Percentiles rank a stretch among this genome's conserved stretches.
These are phyloP conservation scores for Mycena amicta DNA, from an alignment of 768 basidiomycete genomes.

Conservation along the genomic window DNA sequence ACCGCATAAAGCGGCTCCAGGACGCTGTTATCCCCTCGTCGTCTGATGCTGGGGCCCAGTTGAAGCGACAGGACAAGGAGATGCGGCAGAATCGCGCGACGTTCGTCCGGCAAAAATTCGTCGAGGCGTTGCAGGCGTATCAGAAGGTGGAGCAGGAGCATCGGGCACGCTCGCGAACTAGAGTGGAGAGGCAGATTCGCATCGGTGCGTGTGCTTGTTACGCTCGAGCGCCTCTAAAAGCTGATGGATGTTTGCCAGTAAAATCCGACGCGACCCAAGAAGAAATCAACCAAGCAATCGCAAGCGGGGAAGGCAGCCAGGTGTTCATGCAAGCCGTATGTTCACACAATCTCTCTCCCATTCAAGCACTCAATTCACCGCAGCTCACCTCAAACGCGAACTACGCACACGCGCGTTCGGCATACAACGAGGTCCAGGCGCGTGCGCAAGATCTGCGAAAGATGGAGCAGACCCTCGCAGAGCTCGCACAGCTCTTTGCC, in stretches of 20 bases:
- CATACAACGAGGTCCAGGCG: slow-evolving; percentile 86
- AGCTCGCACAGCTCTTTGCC: slow-evolving; percentile 84
- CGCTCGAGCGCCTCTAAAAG: neutral
- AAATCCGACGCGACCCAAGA: slow-evolving; percentile 86
- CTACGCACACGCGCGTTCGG: slow-evolving; percentile 82
- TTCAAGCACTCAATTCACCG: neutral
- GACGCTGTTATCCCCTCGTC: slow-evolving; percentile 26
- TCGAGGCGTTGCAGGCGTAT: slow-evolving; percentile 77
- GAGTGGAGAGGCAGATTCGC: slow-evolving; percentile 74
- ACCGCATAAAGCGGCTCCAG: slow-evolving; percentile 60
- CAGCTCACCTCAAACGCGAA: slow-evolving; percentile 76
- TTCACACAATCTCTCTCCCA: slow-evolving; percentile 5
- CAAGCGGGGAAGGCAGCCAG: slow-evolving; percentile 65
- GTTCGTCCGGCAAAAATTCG: slow-evolving; percentile 66
- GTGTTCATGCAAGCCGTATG: slow-evolving; percentile 79
- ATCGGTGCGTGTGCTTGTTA: slow-evolving; percentile 54
- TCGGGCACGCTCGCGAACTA: slow-evolving; percentile 62
- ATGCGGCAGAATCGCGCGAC: slow-evolving; percentile 47
- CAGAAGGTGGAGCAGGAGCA: slow-evolving; percentile 76
- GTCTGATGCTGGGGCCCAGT: slow-evolving; percentile 22
- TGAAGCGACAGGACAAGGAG: slow-evolving; percentile 32
- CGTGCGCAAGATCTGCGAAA: slow-evolving; percentile 83
- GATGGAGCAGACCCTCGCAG: slow-evolving; percentile 86
- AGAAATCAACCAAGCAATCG: slow-evolving; percentile 70
- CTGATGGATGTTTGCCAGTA: slow-evolving; percentile 44